These are phyloP conservation scores for Penicillium canescens DNA, from an alignment of 495 filamentous ascomycete species.

Conservation along the genomic window DNA sequence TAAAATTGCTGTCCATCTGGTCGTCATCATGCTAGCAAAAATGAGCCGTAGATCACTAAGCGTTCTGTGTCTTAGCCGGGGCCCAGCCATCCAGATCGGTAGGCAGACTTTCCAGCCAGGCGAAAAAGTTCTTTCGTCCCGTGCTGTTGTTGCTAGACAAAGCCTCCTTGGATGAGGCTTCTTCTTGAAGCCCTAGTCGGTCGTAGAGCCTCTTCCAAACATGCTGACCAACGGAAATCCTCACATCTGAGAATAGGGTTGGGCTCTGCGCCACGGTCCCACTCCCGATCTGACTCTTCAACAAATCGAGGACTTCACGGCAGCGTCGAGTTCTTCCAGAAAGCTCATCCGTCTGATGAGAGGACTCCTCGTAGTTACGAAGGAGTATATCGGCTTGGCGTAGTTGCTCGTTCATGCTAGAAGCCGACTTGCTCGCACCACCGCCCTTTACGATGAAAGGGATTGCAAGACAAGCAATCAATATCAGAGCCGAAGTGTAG, in stretches of 20 bases:
- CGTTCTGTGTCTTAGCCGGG: too few species aligned
- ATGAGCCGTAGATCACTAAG: too few species aligned
- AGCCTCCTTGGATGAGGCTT: not conserved
- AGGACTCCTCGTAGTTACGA: not conserved
- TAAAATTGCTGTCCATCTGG: too few species aligned
- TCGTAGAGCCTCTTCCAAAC: not conserved
- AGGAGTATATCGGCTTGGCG: not conserved
- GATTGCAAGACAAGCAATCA: not conserved
- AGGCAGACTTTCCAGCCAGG: slow-evolving; percentile 19
- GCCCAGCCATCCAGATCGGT: slow-evolving; percentile 3
- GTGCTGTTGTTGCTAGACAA: not conserved
- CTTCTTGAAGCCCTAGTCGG: not conserved
- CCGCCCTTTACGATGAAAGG: not conserved
- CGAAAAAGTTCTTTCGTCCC: not conserved
- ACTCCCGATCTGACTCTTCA: not conserved
- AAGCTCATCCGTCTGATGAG: not conserved
- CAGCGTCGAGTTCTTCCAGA: not conserved
- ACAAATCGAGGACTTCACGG: not conserved
- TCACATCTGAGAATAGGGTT: not conserved
- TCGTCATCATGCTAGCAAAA: too few species aligned
- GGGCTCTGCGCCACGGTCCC: not conserved
- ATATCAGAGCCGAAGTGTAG: not conserved
- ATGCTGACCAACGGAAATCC: not conserved
- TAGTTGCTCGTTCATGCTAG: not conserved
- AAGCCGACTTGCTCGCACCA: not conserved